phyloP scores from a whole-genome alignment of 1,284 basidiomycete species.

The Sporisorium iseilematis-ciliati region DNA sequence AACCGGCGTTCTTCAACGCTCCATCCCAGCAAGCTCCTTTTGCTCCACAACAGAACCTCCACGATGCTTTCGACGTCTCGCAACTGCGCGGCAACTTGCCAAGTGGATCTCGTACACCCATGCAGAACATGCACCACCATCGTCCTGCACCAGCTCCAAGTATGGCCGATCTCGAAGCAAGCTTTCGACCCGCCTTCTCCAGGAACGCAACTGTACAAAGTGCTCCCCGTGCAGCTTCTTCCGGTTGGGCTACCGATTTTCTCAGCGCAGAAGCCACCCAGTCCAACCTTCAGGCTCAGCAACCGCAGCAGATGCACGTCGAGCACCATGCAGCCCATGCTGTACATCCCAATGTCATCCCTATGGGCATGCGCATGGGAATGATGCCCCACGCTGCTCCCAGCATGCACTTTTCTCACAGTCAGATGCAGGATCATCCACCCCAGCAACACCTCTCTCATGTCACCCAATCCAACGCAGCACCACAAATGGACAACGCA shows the following conservation, averaged over 20 bases:
- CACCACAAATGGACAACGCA: conserved; percentile 42
- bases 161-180: conserved; percentile 45
- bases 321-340: conserved; percentile 20
- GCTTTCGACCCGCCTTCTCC: conserved; percentile 43
- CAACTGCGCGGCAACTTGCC: conserved; percentile 55
- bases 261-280: conserved; percentile 33
- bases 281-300: conserved; percentile 12
- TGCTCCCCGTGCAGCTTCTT: conserved; percentile 18
- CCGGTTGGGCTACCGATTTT: conserved; percentile 60
- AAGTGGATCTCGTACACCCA: conserved; percentile 26
- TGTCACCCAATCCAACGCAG: conserved; percentile 16
- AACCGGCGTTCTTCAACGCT: conserved; percentile 48
- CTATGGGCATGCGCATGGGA: conserved; percentile 34
- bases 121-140: conserved; percentile 19
- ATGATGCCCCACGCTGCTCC: conserved; percentile 22
- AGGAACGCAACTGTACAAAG: conserved; percentile 10
- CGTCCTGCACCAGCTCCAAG: conserved; percentile 18
- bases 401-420: conserved; percentile 25
- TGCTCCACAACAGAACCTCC: conserved; percentile 14
- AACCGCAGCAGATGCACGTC: conserved; percentile 27
- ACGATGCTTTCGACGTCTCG: conserved; percentile 55
- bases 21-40: conserved; percentile 27
- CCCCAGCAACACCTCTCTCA: conserved; percentile 14
- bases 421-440: conserved; percentile 27
- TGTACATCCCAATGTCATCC: conserved; percentile 36